Conservation (phyloP, 2,329 filamentous ascomycete genomes). For the Ramularia endophylla region DNA sequence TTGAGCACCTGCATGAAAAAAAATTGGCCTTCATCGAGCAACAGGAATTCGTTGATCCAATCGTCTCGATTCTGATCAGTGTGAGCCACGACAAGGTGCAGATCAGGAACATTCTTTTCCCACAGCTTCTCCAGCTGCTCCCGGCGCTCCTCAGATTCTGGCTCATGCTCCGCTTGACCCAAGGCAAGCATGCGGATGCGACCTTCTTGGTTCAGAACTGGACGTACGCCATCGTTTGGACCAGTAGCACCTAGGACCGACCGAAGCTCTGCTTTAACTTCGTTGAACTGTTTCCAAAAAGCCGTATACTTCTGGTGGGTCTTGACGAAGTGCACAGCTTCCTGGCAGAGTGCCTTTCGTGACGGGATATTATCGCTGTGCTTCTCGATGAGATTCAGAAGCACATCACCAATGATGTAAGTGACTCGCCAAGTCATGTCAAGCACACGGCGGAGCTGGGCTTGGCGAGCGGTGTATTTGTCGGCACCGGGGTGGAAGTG, state of each 20-base stretch:
- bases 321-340: not conserved
- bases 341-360: not conserved
- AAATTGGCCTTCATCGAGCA: no score
- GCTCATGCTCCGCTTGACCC: slow-evolving; percentile 1
- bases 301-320: not conserved
- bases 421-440: not conserved
- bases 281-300: not conserved
- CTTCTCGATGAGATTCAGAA: not conserved
- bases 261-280: not conserved
- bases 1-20: no score
- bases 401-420: not conserved
- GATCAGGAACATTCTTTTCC: not conserved
- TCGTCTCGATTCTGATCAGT: not conserved
- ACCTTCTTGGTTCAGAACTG: not conserved
- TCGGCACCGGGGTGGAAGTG: slow-evolving; percentile 3
- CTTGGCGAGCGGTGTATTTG: not conserved
- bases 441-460: not conserved
- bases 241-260: not conserved
- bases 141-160: not conserved
- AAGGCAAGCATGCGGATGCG: not conserved
- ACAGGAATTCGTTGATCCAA: not conserved
- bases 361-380: not conserved
- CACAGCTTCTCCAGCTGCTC: not conserved
- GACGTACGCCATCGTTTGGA: not conserved
- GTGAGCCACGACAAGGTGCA: slow-evolving; percentile 1